phyloP scores from a whole-genome alignment of 345 rosid species.

The Mercurialis annua region DNA sequence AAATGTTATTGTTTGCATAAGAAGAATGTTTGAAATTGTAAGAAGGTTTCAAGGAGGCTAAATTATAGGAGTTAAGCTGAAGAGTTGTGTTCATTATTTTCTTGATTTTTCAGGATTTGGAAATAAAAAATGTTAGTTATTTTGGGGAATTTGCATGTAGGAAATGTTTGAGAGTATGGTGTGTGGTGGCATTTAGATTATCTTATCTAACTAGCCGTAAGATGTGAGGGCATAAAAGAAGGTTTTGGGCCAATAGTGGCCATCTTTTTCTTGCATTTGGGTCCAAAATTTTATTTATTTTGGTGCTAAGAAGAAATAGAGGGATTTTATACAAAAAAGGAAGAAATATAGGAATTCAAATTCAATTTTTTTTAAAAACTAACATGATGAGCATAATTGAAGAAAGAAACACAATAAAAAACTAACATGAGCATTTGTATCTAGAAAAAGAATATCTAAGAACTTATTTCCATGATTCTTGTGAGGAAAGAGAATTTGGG shows the following conservation, averaged over 20 bases:
- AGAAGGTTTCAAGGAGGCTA: slow-evolving; percentile 34
- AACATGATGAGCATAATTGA: too few relatives aligned
- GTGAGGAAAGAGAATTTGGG: too few relatives aligned
- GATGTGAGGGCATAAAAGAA: neutral
- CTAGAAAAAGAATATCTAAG: too few relatives aligned
- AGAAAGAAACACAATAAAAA: too few relatives aligned
- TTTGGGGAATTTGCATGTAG: neutral
- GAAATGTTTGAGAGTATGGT: neutral
- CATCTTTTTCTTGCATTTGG: neutral
- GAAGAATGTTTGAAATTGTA: slow-evolving; percentile 20
- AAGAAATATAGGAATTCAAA: too few relatives aligned
- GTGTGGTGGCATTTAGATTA: slow-evolving; percentile 16
- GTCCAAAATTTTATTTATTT: neutral
- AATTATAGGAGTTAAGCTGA: slow-evolving; percentile 47
- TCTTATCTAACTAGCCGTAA: slow-evolving; percentile 4
- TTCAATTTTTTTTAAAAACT: too few relatives aligned
- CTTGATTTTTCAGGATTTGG: neutral
- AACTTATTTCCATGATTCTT: too few relatives aligned
- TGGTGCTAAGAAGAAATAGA: too few relatives aligned
- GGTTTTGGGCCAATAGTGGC: neutral
- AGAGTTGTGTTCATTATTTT: slow-evolving; percentile 49
- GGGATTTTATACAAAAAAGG: too few relatives aligned
- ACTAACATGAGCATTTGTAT: too few relatives aligned
- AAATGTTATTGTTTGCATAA: neutral
- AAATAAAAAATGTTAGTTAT: neutral